phyloP scores from a whole-genome alignment of 306 rosid species.

The Vicia sativa region DNA sequence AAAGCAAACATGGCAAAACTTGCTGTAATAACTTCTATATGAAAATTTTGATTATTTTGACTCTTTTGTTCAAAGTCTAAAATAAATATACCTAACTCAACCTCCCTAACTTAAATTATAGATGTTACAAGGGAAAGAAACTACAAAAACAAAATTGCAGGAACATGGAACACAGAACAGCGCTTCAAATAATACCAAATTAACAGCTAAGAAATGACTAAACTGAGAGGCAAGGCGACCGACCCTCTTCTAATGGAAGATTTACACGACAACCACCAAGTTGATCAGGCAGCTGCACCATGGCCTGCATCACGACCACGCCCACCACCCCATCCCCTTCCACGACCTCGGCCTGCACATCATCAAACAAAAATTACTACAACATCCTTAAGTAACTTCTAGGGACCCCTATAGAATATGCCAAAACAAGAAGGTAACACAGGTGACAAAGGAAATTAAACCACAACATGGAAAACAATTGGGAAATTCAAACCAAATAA shows the following conservation, averaged over 20 bases:
- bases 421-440: not conserved
- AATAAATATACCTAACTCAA: constrained; percentile 28
- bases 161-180: constrained; percentile 41
- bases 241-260: constrained; percentile 48
- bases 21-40: not conserved
- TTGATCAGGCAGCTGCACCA: constrained; percentile 61
- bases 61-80: not conserved
- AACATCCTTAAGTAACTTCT: not conserved
- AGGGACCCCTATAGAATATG: not conserved
- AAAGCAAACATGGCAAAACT: not conserved
- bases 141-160: constrained; percentile 56
- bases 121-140: constrained; percentile 36
- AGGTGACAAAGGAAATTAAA: not conserved
- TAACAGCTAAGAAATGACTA: constrained; percentile 42
- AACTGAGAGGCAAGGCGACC: constrained; percentile 51
- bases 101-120: constrained; percentile 36
- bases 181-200: constrained; percentile 37
- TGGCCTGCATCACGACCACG: constrained; percentile 57
- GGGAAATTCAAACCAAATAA: not conserved
- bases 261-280: constrained; percentile 41
- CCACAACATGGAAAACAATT: not conserved
- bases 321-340: constrained; percentile 80
- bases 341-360: constrained; percentile 68
- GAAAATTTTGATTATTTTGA: not conserved
- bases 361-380: constrained; percentile 31